Percentiles rank a stretch among this genome's conserved stretches.
Conservation (phyloP, 2,329 filamentous ascomycete species). For the Zymoseptoria tritici region DNA sequence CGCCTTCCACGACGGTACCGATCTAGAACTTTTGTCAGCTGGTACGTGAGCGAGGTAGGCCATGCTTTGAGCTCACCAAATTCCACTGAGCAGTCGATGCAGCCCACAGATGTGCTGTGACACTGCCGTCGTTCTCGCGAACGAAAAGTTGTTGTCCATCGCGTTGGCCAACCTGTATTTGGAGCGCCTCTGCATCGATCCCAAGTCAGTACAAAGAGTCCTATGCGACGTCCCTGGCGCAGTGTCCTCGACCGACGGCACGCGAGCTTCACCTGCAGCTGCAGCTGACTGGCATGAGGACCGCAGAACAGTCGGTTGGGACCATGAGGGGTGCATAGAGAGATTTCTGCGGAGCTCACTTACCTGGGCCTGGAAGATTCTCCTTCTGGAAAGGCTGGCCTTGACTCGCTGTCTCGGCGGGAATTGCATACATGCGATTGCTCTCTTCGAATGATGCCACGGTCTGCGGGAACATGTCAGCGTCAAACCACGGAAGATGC, state of each 20-base stretch:
- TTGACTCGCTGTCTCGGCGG: slow-evolving; percentile 58
- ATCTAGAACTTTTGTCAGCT: slow-evolving; percentile 45
- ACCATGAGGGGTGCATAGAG: not conserved
- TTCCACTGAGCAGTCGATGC: slow-evolving; percentile 30
- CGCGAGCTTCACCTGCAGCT: not conserved
- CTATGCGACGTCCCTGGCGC: not conserved
- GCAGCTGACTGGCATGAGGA: not conserved
- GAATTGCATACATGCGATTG: slow-evolving; percentile 31
- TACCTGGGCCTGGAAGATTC: slow-evolving; percentile 67
- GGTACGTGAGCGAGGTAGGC: not conserved
- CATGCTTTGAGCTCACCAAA: slow-evolving; percentile 14
- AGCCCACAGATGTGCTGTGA: slow-evolving; percentile 88
- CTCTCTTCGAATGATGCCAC: slow-evolving; percentile 72
- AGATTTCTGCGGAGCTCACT: slow-evolving; percentile 4
- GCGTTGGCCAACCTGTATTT: slow-evolving; percentile 77
- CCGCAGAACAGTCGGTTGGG: not conserved
- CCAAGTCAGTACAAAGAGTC: not conserved
- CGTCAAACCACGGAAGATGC: not conserved
- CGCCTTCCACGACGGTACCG: slow-evolving; percentile 86
- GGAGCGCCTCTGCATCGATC: slow-evolving; percentile 61
- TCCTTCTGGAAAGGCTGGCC: slow-evolving; percentile 71
- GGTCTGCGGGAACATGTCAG: slow-evolving; percentile 14
- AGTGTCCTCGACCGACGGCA: not conserved
- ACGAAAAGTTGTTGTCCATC: slow-evolving; percentile 96
- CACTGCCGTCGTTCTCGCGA: slow-evolving; percentile 67